phyloP scores from a whole-genome alignment of 768 basidiomycete species.

The Mycena venus region DNA sequence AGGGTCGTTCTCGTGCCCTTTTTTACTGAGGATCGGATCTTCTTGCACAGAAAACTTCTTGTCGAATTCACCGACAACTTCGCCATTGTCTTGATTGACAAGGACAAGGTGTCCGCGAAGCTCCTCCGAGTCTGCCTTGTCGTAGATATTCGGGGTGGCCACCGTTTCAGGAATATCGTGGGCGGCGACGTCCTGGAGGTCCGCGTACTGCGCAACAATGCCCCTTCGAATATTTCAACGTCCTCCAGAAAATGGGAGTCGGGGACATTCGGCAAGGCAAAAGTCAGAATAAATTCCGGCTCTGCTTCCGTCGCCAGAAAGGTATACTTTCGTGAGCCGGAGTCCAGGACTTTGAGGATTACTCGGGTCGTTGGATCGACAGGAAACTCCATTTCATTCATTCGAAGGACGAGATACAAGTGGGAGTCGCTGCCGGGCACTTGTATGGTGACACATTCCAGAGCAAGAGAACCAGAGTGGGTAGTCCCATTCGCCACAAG shows the following conservation, averaged over 20 bases:
- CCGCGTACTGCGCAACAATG: constrained; percentile 75
- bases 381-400: constrained; percentile 69
- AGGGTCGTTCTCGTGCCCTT: constrained; percentile 68
- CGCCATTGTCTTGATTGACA: constrained; percentile 79
- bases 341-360: constrained; percentile 53
- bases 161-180: constrained; percentile 4
- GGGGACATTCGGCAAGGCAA: constrained; percentile 42
- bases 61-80: constrained; percentile 79
- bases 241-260: constrained; percentile 63
- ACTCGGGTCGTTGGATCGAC: constrained; percentile 65
- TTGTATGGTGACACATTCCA: constrained; percentile 74
- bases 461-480: constrained; percentile 61
- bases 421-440: constrained; percentile 52
- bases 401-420: constrained; percentile 75
- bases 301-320: constrained; percentile 57
- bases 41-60: constrained; percentile 68
- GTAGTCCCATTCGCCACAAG: constrained; percentile 48
- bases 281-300: constrained; percentile 54
- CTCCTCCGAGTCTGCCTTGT: constrained; percentile 46
- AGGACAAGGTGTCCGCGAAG: constrained; percentile 74
- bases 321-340: constrained; percentile 57
- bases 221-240: constrained; percentile 75
- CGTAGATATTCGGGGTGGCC: constrained; percentile 20
- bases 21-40: constrained; percentile 64
- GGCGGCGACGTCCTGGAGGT: constrained; percentile 47